These are phyloP conservation scores for Leccinum colubrinum DNA, from an alignment of 1,284 basidiomycete genomes.

Conservation along the genomic window DNA sequence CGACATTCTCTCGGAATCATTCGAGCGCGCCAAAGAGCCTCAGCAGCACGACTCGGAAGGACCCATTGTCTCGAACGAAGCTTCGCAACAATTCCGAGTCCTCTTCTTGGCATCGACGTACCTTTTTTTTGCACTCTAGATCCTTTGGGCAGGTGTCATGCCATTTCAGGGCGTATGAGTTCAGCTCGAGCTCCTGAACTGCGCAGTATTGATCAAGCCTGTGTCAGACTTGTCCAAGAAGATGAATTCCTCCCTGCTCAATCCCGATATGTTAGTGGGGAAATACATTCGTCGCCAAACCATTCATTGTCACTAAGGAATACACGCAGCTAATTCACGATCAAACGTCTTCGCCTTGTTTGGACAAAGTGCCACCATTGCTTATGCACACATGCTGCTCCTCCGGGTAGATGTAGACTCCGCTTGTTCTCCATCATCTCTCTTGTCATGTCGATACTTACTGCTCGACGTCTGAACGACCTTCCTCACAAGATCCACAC, in stretches of 20 bases:
- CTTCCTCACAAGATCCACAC: conserved; percentile 67
- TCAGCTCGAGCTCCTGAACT: conserved; percentile 6
- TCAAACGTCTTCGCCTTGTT: conserved; percentile 89
- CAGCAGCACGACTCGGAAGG: conserved; percentile 69
- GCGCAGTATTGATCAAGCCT: conserved; percentile 20
- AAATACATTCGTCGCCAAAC: conserved; percentile 96
- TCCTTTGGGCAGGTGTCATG: conserved; percentile 98
- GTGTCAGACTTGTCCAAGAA: conserved; percentile 93
- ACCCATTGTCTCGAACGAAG: conserved; percentile 96
- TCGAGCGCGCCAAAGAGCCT: conserved; percentile 75
- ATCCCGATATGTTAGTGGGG: conserved; percentile 89
- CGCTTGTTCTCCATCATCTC: conserved; percentile 80
- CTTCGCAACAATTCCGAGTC: conserved; percentile 81
- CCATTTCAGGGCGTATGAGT: conserved; percentile 88
- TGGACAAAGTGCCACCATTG: conserved; percentile 80
- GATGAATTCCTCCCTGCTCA: conserved; percentile 87
- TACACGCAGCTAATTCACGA: conserved; percentile 96
- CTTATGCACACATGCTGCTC: conserved; percentile 77
- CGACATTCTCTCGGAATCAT: conserved; percentile 88
- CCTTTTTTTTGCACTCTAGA: conserved; percentile 90
- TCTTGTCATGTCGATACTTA: conserved; percentile 65
- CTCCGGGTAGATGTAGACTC: conserved; percentile 61
- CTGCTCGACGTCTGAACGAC: conserved; percentile 68
- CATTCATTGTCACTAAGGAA: conserved; percentile 86
- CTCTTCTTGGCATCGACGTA: conserved; percentile 96